Evolutionary conservation across 495 filamentous ascomycete genomes (phyloP), one percentile per base, ranked within the genome.

Genomic region (Penicillium pulvis): DNA sequence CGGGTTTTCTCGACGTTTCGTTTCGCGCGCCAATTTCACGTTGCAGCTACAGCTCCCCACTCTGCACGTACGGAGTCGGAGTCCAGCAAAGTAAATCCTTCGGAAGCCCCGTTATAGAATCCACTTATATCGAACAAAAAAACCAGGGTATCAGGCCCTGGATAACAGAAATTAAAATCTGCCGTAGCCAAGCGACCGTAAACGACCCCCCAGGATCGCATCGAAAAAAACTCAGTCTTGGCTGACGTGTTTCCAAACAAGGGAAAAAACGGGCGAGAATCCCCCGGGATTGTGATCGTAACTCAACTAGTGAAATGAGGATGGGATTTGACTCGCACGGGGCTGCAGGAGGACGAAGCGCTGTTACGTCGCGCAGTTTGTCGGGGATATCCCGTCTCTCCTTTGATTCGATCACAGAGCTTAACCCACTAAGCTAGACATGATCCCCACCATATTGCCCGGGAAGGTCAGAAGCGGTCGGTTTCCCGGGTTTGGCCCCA

Each of bases 221-320:
- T 33, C 26, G 50, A 41, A 6, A 3, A 36, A 12, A 41, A 41
- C 14, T 17, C 39, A 12, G 33, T 14, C 54, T 56, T 56, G 54
- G 54, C 54, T 56, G 54, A 56, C 54, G 54, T 55, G 49, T 49
- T 30, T 23, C 6, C 44, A n/a, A 45, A 28, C 3, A 49, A 14
- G 23, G 23, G 9, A 12, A 53, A 30, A 44, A 53, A 28, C 35
- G 51, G 39, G 35, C 51, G 51, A 53, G 39, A 53, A 71, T 74
- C 70, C 73, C 73, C 71, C 73, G 64, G 73, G 71, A 67, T 70
- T 41, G 11, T 63, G 31, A 60, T 60, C 54, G 47, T 20, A 65
- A 60, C 57, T 63, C 53, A 60, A 63, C 57, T 63, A 28, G 28
- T 28, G 31, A 52, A 41, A 52, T 52, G 31, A 51, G 31, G 4